A percentile compares a stretch with the other conserved stretches of the same genome.
Evolutionary conservation across 225 moss, liverwort and hornwort species (phyloP).

Genomic region (Bryoerythrophyllum caledonicum): DNA sequence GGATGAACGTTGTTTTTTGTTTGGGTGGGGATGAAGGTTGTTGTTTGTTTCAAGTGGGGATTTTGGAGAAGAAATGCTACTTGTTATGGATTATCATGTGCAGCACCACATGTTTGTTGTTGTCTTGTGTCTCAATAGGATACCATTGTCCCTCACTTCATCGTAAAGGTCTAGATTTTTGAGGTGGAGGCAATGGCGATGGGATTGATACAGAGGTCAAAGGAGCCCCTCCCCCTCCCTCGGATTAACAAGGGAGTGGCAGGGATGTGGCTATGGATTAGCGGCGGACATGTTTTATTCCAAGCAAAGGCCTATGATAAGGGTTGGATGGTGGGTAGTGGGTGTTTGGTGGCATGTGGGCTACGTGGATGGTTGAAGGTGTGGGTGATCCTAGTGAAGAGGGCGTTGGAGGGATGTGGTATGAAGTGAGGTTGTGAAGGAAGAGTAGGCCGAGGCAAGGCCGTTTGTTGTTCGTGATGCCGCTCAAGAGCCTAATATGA

Average conservation of each 20-base stretch:
- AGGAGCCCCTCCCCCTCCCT: too few relatives aligned
- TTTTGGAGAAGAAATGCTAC: too few relatives aligned
- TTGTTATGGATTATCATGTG: too few relatives aligned
- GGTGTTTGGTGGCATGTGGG: constrained; percentile 42
- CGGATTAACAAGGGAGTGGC: too few relatives aligned
- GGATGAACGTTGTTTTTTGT: too few relatives aligned
- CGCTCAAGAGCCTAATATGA: constrained; percentile 92
- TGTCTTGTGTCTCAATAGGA: too few relatives aligned
- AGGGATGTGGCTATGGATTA: not conserved
- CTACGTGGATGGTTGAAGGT: constrained; percentile 55
- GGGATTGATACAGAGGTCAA: too few relatives aligned
- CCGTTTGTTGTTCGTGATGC: constrained; percentile 76
- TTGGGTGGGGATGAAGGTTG: too few relatives aligned
- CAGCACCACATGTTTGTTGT: too few relatives aligned
- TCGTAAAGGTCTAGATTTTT: constrained; percentile 20
- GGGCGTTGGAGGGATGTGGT: constrained; percentile 47
- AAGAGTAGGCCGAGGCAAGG: constrained; percentile 52
- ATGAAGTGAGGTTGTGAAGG: constrained; percentile 37
- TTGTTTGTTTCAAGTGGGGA: too few relatives aligned
- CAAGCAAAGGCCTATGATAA: constrained; percentile 38
- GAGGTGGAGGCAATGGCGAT: not conserved
- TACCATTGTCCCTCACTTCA: too few relatives aligned
- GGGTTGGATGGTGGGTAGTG: constrained; percentile 54
- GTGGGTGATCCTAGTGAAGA: constrained; percentile 44
- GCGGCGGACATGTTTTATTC: not conserved